Evolutionary conservation across 352 stramenopile genomes (phyloP).

Genomic region (Aphanomyces invadans): DNA sequence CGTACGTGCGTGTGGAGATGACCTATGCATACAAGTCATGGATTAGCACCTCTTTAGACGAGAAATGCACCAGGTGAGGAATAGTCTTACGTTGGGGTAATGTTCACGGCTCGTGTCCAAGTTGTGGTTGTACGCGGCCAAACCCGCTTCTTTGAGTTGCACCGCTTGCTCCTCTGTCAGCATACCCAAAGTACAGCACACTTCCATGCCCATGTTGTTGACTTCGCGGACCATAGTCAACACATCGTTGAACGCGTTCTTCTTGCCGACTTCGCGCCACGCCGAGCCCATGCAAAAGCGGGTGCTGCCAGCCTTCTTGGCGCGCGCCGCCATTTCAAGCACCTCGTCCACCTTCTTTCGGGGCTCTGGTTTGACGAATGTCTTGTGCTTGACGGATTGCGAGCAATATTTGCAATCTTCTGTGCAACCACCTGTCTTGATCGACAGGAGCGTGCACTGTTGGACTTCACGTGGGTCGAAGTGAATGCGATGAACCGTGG

Average conservation of each 20-base stretch:
- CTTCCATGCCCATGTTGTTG: conserved; percentile 86
- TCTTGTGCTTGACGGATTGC: conserved; percentile 94
- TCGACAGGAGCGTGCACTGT: conserved; percentile 95
- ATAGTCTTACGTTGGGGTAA: conserved; percentile 84
- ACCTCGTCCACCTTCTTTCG: conserved; percentile 97
- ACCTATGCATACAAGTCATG: conserved; percentile 43
- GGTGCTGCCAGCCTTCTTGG: conserved; percentile 94
- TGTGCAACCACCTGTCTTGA: conserved; percentile 95
- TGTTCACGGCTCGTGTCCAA: conserved; percentile 96
- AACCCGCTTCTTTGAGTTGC: conserved; percentile 95
- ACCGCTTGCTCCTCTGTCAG: conserved; percentile 92
- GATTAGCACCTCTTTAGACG: too few relatives aligned
- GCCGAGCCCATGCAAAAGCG: conserved; percentile 98
- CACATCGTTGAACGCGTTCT: conserved; percentile 97
- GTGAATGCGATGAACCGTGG: conserved; percentile 95
- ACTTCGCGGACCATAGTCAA: conserved; percentile 94
- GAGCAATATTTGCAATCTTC: conserved; percentile 96
- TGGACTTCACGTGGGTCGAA: conserved; percentile 96
- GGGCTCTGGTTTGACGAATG: conserved; percentile 97
- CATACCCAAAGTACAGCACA: conserved; percentile 97
- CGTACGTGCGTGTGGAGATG: conserved; percentile 94
- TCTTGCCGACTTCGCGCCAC: conserved; percentile 97
- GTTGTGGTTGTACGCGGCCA: conserved; percentile 99
- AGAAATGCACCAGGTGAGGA: neutral
- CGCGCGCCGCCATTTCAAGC: conserved; percentile 88